Conservation (phyloP, 2,329 filamentous ascomycete genomes). For the Fusarium napiforme region DNA sequence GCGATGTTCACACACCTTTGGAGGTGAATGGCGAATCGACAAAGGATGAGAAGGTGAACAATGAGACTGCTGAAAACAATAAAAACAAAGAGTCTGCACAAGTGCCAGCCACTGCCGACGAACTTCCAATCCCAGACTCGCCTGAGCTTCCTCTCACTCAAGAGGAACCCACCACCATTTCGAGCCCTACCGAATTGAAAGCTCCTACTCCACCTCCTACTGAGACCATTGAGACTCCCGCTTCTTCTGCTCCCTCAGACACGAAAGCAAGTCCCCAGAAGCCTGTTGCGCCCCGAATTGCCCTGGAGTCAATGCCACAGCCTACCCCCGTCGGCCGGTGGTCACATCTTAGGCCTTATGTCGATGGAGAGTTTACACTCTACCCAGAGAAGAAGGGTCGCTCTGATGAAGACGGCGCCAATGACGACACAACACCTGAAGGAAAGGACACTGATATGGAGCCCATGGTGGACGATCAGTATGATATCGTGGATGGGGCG, state of each 20-base stretch:
- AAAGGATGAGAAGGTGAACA: constrained; percentile 10
- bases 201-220: constrained; percentile 30
- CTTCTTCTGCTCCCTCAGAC: constrained; percentile 36
- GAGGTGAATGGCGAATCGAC: constrained; percentile 9
- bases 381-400: constrained; percentile 54
- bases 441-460: constrained; percentile 49
- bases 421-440: constrained; percentile 48
- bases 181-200: constrained; percentile 34
- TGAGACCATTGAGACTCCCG: constrained; percentile 30
- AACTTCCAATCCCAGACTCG: constrained; percentile 15
- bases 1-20: background rate
- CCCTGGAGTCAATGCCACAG: constrained; percentile 41
- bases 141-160: constrained; percentile 17
- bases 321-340: constrained; percentile 49
- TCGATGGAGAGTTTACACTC: constrained; percentile 52
- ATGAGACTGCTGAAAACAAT: constrained; percentile 11
- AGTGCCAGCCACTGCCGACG: background rate
- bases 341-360: constrained; percentile 54
- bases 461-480: constrained; percentile 49
- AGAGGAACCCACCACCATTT: constrained; percentile 22
- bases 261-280: constrained; percentile 40
- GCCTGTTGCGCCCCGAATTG: constrained; percentile 12
- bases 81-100: constrained; percentile 11
- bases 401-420: constrained; percentile 47
- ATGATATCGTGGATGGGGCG: constrained; percentile 46